A percentile compares a stretch with the other conserved stretches of the same genome.
Evolutionary conservation across 306 rosid genomes (phyloP).

Genomic region (Acmispon strigosus): DNA sequence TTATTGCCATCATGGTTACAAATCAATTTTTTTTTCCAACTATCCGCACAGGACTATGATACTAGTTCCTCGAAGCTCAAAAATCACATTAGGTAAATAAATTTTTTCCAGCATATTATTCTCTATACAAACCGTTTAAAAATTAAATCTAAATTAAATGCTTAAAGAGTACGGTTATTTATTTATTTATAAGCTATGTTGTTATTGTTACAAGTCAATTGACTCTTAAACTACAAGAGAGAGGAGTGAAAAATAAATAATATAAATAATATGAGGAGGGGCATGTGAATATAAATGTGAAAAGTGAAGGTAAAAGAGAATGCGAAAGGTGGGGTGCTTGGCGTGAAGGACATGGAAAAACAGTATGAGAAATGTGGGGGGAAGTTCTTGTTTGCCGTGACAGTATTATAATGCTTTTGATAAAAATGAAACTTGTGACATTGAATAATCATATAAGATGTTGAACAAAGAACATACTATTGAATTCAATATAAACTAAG

Average conservation of each 20-base stretch:
- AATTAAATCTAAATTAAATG: no score
- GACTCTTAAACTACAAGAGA: not conserved
- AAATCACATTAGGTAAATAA: no score
- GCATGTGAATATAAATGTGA: constrained; percentile 37
- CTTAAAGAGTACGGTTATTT: no score
- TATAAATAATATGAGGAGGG: no score
- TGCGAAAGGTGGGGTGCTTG: constrained; percentile 39
- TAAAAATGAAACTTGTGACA: not conserved
- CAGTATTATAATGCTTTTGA: not conserved
- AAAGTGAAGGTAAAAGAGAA: constrained; percentile 2
- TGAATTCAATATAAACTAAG: no score
- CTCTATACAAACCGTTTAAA: no score
- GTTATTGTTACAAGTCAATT: constrained; percentile 13
- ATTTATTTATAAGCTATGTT: no score
- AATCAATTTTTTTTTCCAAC: no score
- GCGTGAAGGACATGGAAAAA: constrained; percentile 46
- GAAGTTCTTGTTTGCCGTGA: not conserved
- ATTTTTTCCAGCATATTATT: no score
- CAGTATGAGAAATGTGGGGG: not conserved
- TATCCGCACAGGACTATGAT: no score
- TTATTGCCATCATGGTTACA: not conserved
- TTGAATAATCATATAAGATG: not conserved
- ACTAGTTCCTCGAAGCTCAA: no score
- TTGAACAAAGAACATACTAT: not conserved
- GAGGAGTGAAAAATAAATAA: not conserved